Evolutionary conservation across 495 filamentous ascomycete species (phyloP).

Genomic region (Hyaloscypha bicolor): DNA sequence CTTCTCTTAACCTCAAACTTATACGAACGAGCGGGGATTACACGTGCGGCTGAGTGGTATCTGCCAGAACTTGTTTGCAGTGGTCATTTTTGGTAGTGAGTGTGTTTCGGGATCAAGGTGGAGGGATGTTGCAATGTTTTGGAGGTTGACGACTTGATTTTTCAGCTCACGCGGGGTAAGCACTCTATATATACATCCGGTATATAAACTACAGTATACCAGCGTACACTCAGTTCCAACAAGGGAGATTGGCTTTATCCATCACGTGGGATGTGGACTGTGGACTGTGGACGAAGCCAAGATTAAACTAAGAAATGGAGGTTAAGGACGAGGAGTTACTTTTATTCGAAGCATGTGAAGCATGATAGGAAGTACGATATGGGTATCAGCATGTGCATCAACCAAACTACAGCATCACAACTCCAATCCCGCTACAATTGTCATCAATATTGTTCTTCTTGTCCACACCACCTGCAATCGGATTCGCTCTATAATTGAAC

Average conservation of each 20-base stretch:
- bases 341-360: not conserved
- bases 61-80: too few species aligned
- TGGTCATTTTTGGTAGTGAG: too few species aligned
- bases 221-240: too few species aligned
- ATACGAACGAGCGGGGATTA: too few species aligned
- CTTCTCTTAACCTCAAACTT: too few species aligned
- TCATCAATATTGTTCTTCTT: constrained; percentile 72
- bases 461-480: constrained; percentile 82
- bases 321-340: not conserved
- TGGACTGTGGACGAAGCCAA: not conserved
- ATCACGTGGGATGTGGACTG: not conserved
- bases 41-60: not conserved
- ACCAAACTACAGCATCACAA: constrained; percentile 72
- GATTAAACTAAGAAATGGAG: not conserved
- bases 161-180: too few species aligned
- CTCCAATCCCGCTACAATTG: constrained; percentile 81
- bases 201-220: too few species aligned
- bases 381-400: not conserved
- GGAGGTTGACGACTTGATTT: too few species aligned
- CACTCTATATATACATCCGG: too few species aligned
- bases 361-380: not conserved
- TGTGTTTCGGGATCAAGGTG: not conserved
- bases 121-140: not conserved
- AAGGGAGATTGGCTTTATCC: not conserved
- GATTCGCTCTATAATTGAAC: constrained; percentile 89